phyloP scores from a whole-genome alignment of 164 flowering plant genomes.

The Amborella trichopoda region DNA sequence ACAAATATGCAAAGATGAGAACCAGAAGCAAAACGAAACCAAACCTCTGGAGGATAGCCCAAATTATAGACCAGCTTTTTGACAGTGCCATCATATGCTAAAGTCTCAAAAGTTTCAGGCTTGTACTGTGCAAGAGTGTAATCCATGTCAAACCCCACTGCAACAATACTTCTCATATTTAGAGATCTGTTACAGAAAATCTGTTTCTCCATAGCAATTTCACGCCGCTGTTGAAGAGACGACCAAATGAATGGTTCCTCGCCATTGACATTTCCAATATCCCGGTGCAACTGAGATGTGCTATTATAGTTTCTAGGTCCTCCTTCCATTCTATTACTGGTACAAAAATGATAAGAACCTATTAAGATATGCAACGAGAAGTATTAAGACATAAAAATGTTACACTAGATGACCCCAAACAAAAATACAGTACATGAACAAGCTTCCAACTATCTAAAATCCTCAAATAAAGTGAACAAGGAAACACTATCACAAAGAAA shows the following conservation, averaged over 20 bases:
- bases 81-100: constrained; percentile 86
- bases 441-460: too few relatives aligned
- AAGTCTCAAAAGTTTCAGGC: constrained; percentile 90
- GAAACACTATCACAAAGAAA: too few relatives aligned
- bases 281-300: constrained; percentile 10
- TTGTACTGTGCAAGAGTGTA: constrained; percentile 95
- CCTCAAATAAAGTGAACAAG: too few relatives aligned
- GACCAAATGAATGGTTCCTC: constrained; percentile 49
- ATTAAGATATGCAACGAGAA: too few relatives aligned
- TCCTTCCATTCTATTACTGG: constrained; percentile 36
- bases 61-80: constrained; percentile 74
- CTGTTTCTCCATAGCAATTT: constrained; percentile 56
- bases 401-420: too few relatives aligned
- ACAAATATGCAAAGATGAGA: too few relatives aligned
- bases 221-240: constrained; percentile 42
- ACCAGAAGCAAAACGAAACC: constrained; percentile 16
- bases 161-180: constrained; percentile 84
- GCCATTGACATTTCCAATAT: constrained; percentile 11
- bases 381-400: too few relatives aligned
- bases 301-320: constrained; percentile 14
- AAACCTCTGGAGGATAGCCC: constrained; percentile 85
- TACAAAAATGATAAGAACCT: constrained; percentile 25
- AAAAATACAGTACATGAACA: too few relatives aligned
- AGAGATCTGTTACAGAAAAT: constrained; percentile 91
- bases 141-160: constrained; percentile 99